Evolutionary conservation across 1,284 basidiomycete genomes (phyloP), one percentile per base, ranked within the genome.

Genomic region (Fomitopsis schrenkii): DNA sequence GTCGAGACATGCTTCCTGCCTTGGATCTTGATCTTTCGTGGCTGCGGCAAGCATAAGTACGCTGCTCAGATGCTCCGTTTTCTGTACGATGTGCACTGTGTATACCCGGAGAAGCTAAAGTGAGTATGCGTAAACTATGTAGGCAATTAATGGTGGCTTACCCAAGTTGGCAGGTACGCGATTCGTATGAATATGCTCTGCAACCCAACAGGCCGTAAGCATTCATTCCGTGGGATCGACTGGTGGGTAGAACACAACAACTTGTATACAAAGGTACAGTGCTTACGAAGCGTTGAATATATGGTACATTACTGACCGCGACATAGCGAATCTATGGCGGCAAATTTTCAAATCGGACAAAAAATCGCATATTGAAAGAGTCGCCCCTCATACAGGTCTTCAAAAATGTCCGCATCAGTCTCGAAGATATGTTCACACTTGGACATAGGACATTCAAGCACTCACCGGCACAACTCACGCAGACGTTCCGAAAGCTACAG

Each of bases 41-140:
- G 61, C 0, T 64, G 62, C 2, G 69, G 73, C 15, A 77, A 77
- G 63, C 72, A 75, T 54, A 77, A 76, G 59, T 77, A 78, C 62
- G 70, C 74, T 0, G 33, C 62, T 0, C 64, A 74, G 35, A 67
- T 75, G 62, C 15, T 58, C 9, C 57, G 55, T 6, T 72, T 68
- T 46, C 36, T 75, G 7, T 48, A 62, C 3, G 63, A 76, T 57
- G 35, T 76, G 36, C 64, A 74, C 57, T 70, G 70, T 57, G 33
- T 66, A 0, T 77, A 74, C 63, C 72, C 74, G 2, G 45, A 59
- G 8, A 54, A 57, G 0, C 57, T 77, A 1, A 60, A 60, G 69
- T 73, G 26, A 63, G 66, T 50, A 22, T 22, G 22, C 22, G 22
- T 22, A 22, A 22, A 22, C 22, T 22, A 22, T 22, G 22, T 22